Evolutionary conservation across 441 rosid species (phyloP).

Genomic region (Raphanus hybrid): DNA sequence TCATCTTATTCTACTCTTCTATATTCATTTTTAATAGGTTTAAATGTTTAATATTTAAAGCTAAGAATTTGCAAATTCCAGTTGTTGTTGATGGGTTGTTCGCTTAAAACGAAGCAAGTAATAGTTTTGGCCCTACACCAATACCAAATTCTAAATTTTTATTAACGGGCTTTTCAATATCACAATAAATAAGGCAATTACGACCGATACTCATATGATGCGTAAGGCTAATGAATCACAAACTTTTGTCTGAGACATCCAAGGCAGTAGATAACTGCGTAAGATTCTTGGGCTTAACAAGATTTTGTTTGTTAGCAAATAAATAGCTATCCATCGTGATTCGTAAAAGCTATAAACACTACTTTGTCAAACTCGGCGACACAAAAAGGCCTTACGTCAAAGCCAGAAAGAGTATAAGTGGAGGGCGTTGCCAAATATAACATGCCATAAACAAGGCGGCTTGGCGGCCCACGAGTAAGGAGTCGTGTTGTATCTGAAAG

Average conservation of each 20-base stretch:
- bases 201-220: too few species aligned
- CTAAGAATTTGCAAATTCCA: neutral
- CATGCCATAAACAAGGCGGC: slow-evolving; percentile 6
- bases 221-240: too few species aligned
- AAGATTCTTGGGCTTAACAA: neutral
- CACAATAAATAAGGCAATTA: too few species aligned
- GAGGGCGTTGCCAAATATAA: slow-evolving; percentile 13
- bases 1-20: too few species aligned
- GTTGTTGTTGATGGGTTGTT: neutral
- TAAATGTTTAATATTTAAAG: too few species aligned
- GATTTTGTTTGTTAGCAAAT: neutral
- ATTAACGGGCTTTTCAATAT: neutral
- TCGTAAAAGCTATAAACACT: neutral
- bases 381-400: slow-evolving; percentile 9
- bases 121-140: neutral
- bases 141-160: neutral
- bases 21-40: too few species aligned
- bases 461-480: neutral
- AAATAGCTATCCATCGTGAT: neutral
- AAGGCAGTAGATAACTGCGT: too few species aligned
- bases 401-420: slow-evolving; percentile 9
- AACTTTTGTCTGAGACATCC: too few species aligned
- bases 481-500: neutral
- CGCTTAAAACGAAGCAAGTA: neutral
- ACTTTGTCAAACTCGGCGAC: slow-evolving; percentile 4